Conservation (phyloP, 1,284 basidiomycete species). For the Schizopora paradoxa region DNA sequence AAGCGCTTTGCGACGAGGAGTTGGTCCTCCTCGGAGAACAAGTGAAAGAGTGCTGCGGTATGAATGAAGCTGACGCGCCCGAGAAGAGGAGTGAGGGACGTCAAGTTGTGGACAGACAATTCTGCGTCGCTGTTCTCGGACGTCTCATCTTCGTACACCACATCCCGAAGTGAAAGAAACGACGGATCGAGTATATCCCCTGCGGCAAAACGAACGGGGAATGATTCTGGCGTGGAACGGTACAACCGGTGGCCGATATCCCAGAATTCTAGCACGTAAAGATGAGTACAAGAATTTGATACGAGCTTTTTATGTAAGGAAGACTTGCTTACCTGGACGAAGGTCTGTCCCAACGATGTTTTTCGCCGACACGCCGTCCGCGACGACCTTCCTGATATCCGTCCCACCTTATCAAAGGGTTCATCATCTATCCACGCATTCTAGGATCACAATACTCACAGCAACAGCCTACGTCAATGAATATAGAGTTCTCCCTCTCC, state of each 20-base stretch:
- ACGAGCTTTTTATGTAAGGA: too few relatives aligned
- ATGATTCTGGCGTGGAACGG: slow-evolving; percentile 18
- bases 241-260: slow-evolving; percentile 24
- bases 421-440: too few relatives aligned
- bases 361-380: slow-evolving; percentile 22
- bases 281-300: neutral
- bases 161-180: slow-evolving; percentile 29
- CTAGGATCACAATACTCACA: slow-evolving; percentile 25
- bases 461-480: slow-evolving; percentile 30
- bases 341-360: slow-evolving; percentile 23
- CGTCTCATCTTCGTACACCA: slow-evolving; percentile 24
- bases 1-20: slow-evolving; percentile 33
- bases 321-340: slow-evolving; percentile 13
- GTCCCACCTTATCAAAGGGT: slow-evolving; percentile 21
- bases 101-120: slow-evolving; percentile 32
- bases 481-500: slow-evolving; percentile 24
- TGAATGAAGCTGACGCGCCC: slow-evolving; percentile 43
- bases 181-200: slow-evolving; percentile 23
- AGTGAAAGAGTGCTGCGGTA: slow-evolving; percentile 46
- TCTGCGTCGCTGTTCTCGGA: slow-evolving; percentile 27
- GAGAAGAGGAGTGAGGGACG: slow-evolving; percentile 36
- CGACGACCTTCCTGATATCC: slow-evolving; percentile 21
- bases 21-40: slow-evolving; percentile 43
- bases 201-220: slow-evolving; percentile 21
- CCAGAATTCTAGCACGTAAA: slow-evolving; percentile 20